Conservation (phyloP, 257 asterid species). For the Solanum bukasovii region DNA sequence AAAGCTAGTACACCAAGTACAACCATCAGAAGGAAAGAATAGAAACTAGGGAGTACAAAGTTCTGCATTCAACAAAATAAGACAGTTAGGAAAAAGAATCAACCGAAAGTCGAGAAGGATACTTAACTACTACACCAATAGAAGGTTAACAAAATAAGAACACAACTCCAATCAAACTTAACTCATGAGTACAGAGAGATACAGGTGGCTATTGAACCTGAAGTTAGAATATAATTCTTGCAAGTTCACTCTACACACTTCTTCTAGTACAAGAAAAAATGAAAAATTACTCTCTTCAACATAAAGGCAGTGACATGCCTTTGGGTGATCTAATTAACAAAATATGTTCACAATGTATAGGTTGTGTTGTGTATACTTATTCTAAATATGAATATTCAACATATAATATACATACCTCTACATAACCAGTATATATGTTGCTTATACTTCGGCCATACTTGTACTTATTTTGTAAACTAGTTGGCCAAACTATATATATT, state of each 20-base stretch:
- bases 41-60: constrained; percentile 21
- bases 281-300: neutral
- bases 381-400: neutral
- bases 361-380: neutral
- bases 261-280: neutral
- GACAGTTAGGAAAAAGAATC: neutral
- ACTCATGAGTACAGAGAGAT: neutral
- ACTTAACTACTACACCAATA: neutral
- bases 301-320: neutral
- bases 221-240: neutral
- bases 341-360: neutral
- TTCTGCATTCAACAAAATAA: constrained; percentile 10
- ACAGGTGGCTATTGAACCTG: neutral
- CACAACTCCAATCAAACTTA: neutral
- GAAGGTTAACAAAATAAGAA: neutral
- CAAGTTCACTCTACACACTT: neutral
- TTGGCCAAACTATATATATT: neutral
- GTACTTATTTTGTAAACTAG: neutral
- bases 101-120: neutral
- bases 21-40: constrained; percentile 18
- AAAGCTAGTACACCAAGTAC: constrained; percentile 27
- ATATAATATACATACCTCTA: neutral
- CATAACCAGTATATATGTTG: neutral
- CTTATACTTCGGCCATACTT: neutral
- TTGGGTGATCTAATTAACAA: neutral